A percentile compares a stretch with the other conserved stretches of the same genome.
Evolutionary conservation across 305 asterid species (phyloP).

Genomic region (Fraxinus paxiana): DNA sequence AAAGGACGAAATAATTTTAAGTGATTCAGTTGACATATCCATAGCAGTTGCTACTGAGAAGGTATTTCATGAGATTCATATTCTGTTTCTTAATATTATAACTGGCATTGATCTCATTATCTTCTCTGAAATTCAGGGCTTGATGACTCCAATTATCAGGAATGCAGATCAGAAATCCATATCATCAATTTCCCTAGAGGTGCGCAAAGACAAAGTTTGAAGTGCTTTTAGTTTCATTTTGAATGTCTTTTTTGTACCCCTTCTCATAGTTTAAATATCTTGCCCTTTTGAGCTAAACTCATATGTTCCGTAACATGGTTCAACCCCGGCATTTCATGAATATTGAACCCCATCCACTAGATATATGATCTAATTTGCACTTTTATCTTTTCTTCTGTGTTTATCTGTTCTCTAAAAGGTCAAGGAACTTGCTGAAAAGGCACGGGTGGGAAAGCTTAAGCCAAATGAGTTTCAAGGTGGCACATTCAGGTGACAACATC

Average conservation of each 20-base stretch:
- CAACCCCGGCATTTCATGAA: not conserved
- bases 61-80: conserved; percentile 40
- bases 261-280: not conserved
- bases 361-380: not conserved
- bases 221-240: conserved; percentile 14
- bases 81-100: conserved; percentile 19
- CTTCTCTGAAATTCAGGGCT: conserved; percentile 52
- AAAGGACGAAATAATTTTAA: conserved; percentile 62
- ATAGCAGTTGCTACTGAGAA: conserved; percentile 98
- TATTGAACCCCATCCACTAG: not conserved
- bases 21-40: conserved; percentile 86
- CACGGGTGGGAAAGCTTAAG: conserved; percentile 82
- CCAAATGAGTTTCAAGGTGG: conserved; percentile 99
- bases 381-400: conserved; percentile 1
- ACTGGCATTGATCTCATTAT: conserved; percentile 25
- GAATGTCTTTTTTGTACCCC: not conserved
- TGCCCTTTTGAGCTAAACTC: not conserved
- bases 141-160: conserved; percentile 94
- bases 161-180: conserved; percentile 97
- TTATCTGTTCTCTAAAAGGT: conserved; percentile 45
- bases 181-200: conserved; percentile 91
- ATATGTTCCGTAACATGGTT: not conserved
- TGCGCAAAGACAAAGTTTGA: conserved; percentile 27
- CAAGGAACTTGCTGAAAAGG: conserved; percentile 95
- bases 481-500: conserved; percentile 73